phyloP scores from a whole-genome alignment of 352 stramenopile species.

The Thalassiosira exigua region DNA sequence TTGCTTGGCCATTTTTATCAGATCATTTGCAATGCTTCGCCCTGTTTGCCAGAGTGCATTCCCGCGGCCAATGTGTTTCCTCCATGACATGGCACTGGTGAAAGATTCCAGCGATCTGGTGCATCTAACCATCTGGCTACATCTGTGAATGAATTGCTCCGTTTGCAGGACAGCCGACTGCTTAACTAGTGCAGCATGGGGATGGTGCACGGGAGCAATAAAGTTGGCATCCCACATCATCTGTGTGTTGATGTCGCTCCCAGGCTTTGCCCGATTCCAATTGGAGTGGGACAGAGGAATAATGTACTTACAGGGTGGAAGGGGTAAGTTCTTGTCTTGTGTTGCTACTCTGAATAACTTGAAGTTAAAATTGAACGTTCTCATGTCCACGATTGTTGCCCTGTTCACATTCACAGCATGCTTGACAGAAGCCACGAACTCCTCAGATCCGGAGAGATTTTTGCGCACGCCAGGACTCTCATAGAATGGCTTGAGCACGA shows the following conservation, averaged over 20 bases:
- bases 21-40: not conserved
- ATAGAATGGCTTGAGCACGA: slow-evolving; percentile 1
- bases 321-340: not conserved
- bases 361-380: slow-evolving; percentile 1
- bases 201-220: not conserved
- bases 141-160: not conserved
- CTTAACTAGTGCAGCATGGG: not conserved
- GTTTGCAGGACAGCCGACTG: not conserved
- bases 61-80: not conserved
- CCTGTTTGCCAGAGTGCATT: not conserved
- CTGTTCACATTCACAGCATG: not conserved
- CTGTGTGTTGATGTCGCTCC: not conserved
- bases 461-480: not conserved
- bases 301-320: not conserved
- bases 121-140: not conserved
- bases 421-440: not conserved
- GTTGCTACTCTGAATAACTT: not conserved
- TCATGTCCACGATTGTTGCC: not conserved
- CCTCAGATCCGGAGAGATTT: not conserved
- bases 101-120: not conserved
- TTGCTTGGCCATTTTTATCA: not conserved
- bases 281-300: not conserved
- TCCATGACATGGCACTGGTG: not conserved
- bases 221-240: not conserved
- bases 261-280: not conserved